Conservation (phyloP, 805 yeast species). For the Candida loeiensis region DNA sequence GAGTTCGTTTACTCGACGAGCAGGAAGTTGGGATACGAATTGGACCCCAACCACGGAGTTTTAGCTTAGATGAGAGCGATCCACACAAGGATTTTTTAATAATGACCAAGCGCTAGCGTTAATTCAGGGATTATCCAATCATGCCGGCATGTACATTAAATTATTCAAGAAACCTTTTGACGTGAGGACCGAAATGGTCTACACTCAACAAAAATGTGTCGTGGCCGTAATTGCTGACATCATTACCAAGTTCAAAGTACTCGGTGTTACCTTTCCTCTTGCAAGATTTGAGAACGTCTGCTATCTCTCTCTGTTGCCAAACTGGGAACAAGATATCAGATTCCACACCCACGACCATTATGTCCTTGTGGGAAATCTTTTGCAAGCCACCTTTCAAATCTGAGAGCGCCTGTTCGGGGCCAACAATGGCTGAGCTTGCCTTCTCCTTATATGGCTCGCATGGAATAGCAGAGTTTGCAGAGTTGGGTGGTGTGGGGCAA, state of each 20-base stretch:
- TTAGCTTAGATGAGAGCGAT: slow-evolving; percentile 26
- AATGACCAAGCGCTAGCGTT: too few species aligned
- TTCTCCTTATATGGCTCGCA: slow-evolving; percentile 52
- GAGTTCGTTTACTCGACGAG: slow-evolving; percentile 43
- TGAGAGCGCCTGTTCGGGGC: slow-evolving; percentile 51
- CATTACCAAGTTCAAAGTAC: slow-evolving; percentile 73
- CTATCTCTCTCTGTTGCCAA: slow-evolving; percentile 89
- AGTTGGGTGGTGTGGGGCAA: not conserved
- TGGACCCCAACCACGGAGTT: slow-evolving; percentile 48
- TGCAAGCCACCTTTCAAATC: slow-evolving; percentile 68
- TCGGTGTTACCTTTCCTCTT: slow-evolving; percentile 29
- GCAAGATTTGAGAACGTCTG: slow-evolving; percentile 49
- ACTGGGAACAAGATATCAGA: slow-evolving; percentile 89
- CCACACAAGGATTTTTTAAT: not conserved
- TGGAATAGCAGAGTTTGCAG: slow-evolving; percentile 35
- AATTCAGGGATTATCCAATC: too few species aligned
- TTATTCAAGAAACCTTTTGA: slow-evolving; percentile 54
- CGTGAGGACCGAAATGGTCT: slow-evolving; percentile 76
- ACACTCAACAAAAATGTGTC: slow-evolving; percentile 83
- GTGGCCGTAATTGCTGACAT: slow-evolving; percentile 81
- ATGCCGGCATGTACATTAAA: slow-evolving; percentile 4
- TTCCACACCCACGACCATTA: slow-evolving; percentile 86
- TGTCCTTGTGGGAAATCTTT: slow-evolving; percentile 58
- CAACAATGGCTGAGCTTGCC: slow-evolving; percentile 41
- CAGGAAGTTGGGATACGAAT: slow-evolving; percentile 61